Evolutionary conservation across 176 grass and related monocot genomes (phyloP), one percentile per base, ranked within the genome.

Genomic region (Ananas comosus): DNA sequence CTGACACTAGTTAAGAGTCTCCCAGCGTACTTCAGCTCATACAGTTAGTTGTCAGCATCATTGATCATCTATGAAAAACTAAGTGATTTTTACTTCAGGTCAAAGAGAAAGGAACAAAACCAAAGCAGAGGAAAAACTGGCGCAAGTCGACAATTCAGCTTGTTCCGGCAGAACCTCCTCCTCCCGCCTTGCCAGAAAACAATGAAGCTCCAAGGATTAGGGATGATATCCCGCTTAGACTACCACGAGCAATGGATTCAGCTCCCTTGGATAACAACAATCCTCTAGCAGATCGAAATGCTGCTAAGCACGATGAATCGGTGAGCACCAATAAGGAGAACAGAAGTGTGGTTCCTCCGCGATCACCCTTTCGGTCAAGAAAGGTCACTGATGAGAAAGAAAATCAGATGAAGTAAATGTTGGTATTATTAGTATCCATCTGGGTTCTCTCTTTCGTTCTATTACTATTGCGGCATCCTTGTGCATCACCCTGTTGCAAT

Each of bases 241-340:
- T 99, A 57, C 90, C 94, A 13, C 80, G 89, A 56, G 90, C 89
- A 23, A 91, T 99, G 86, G 83, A 86, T 11, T 87, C 83, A 2
- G 16, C 65, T 1, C 51, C 76, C 4, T 13, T 47, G 12, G 84
- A 81, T 51, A 69, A 23, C 69, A 88, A 81, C 67, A 76, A 83
- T 75, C 85, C 85, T 10, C 82, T 99, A 3, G 84, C 77, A 1
- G 90, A 91, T 59, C 85, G 74, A 69, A 99, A 99, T 54, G 71
- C 80, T 9, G 70, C 61, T 12, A 91, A 86, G 58, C 68, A 85
- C 2, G 82, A 77, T 33, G 78, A 85, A 47, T 69, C 73, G 0
- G 14, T 24, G 21, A 83, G 69, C 25, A 80, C 48, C 64, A 77
- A 29, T 64, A 93, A 99, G 70, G 87, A 88, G 13, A 83, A 68